Evolutionary conservation across 192 early-diverging fungal genomes (phyloP), one percentile per base, ranked within the genome.

Genomic region (Rhizophlyctis rosea): DNA sequence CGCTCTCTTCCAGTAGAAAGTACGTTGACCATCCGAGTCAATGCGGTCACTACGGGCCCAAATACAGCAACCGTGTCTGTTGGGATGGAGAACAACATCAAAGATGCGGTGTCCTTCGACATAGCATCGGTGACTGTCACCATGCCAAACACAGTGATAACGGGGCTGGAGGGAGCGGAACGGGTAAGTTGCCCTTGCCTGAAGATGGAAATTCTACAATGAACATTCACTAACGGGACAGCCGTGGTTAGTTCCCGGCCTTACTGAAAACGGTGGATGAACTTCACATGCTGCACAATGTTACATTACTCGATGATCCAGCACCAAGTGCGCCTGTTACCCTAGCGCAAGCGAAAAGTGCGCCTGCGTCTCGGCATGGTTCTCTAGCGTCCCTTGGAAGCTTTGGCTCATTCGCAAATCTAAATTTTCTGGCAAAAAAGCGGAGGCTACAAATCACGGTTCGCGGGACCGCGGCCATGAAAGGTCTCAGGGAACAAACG

Each of bases 251-350:
- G 29, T 1, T 61, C 13, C 47, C 36, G 11, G 7, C 11, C 9
- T 1, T 35, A 49, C 50, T 67, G 27, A 60, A 50, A 5, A 25
- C 18, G 18, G 3, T 34, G 9, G 65, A 67, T 4, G 65, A 67
- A 51, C 7, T 67, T 9, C 13, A 67, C 27, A 4, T 67, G 16
- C 39, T 67, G 2, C 52, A 60, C 57, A 49, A 61, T 21, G 57
- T 50, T 14, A 47, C 56, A 3, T 50, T 65, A 11, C 44, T 65
- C 23, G 64, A 65, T 25, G 55, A 4, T 24, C 28, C 30, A 13
- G 27, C 39, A 23, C 24, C 47, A 33, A 48, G n/a, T 48, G 47
- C 32, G 2, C 47, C 27, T 3, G 33, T 33, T 7, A 9, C 44
- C 49, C 27, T 18, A 61, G 29, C 13, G 18, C 47, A n/a, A 24